Percentiles rank a stretch among this genome's conserved stretches.
These are phyloP conservation scores for Cylindrodendrum hubeiense DNA, from an alignment of 2,329 filamentous ascomycete species.

Conservation along the genomic window DNA sequence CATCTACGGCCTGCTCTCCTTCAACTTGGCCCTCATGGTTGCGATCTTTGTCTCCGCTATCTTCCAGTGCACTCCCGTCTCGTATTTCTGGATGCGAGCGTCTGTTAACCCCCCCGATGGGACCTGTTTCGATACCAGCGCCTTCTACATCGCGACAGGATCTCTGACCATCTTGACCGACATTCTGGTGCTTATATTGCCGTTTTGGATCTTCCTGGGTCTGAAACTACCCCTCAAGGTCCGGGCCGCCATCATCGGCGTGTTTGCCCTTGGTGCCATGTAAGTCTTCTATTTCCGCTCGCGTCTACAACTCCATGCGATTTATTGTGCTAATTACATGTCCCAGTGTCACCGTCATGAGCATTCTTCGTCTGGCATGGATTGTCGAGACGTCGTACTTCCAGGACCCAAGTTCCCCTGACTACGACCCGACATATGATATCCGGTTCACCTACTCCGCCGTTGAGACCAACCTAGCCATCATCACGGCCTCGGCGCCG, in stretches of 20 bases:
- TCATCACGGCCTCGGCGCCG: slow-evolving; percentile 52
- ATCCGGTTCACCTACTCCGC: slow-evolving; percentile 50
- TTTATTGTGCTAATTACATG: not conserved
- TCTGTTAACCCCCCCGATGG: slow-evolving; percentile 3
- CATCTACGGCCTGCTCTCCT: slow-evolving; percentile 47
- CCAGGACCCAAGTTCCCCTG: slow-evolving; percentile 3
- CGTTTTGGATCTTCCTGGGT: slow-evolving; percentile 55
- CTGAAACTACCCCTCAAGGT: slow-evolving; percentile 52
- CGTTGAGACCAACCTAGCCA: slow-evolving; percentile 53
- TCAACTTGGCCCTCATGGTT: slow-evolving; percentile 51
- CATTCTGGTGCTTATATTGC: slow-evolving; percentile 53
- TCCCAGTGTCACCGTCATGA: slow-evolving; percentile 49
- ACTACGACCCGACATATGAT: slow-evolving; percentile 43
- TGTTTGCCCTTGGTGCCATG: slow-evolving; percentile 54
- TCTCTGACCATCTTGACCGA: slow-evolving; percentile 56
- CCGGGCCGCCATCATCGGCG: slow-evolving; percentile 53
- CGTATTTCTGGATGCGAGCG: slow-evolving; percentile 26
- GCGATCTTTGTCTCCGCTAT: slow-evolving; percentile 52
- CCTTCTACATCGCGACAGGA: slow-evolving; percentile 49
- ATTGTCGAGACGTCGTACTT: slow-evolving; percentile 39
- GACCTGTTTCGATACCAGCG: slow-evolving; percentile 49
- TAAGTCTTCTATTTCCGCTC: slow-evolving; percentile 38
- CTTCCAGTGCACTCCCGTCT: slow-evolving; percentile 54
- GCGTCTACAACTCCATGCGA: too few species aligned
- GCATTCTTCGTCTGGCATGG: slow-evolving; percentile 48